Base-by-base conservation (phyloP, 768 basidiomycete species). In the Leucocoprinus leucothites region DNA sequence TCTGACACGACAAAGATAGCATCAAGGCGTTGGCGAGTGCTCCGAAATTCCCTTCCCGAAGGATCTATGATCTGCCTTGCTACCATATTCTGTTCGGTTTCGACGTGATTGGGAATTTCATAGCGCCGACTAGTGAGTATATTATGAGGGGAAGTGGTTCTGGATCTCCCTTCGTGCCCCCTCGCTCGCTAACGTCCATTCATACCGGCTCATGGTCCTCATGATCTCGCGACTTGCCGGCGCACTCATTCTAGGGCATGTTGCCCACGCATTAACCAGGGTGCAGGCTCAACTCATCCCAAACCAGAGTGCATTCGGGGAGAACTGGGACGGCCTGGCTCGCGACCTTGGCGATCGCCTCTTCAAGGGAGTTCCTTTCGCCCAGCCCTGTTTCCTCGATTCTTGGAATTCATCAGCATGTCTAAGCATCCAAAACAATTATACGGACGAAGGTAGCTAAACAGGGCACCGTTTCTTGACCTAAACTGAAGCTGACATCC, bases 331-430 rank as follows among this genome's bases (percentile, higher is more conserved):
- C 11, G 16, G 16, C 5, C 26, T 67, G 18, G 31, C 38, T 2
- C 16, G 48, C 5, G 45, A 46, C 2, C 63, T 67, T 35, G 60
- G 43, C 13, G 65, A 61, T 22, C 45, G 62, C 11, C 41, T 65
- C 9, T 53, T 53, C 11, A 36, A 19, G 18, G 48, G 53, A 1
- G 36, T 35, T 7, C 65, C 65, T 0, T 65, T 65, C 26, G 57
- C 64, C 11, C 44, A 59, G 41, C 60, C 65, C 1, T 67, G 65
- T 50, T 67, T 60, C 50, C 38, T 51, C 36, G 36, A 56, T 22
- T 11, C 46, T 9, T 61, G 51, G 35, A 48, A 58, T 34, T 63
- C 62, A 2, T 35, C 61, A 4, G 58, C 46, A 19, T 65, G 64
- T 43, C 16, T 36, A 1, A 19, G 41, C 11, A 38, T 63, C 6